Base-by-base conservation (phyloP, 2,329 filamentous ascomycete genomes). In the Fusarium pseudograminearum region DNA sequence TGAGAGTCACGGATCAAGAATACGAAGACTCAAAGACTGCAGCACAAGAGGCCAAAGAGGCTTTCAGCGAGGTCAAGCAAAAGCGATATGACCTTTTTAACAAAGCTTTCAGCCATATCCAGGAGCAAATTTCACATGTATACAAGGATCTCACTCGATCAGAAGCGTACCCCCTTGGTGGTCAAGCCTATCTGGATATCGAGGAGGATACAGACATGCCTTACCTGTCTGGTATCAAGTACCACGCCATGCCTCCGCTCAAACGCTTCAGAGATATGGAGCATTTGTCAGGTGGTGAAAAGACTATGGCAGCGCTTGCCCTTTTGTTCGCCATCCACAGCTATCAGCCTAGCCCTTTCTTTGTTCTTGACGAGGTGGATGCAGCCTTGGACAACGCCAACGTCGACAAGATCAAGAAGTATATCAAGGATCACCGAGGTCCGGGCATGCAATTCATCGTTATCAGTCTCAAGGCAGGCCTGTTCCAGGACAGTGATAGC, bases 241-340 rank as follows among this genome's bases (percentile, higher is more conserved):
- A 99, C 81, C 94, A 98, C 78, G 97, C 96, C 67, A 99, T 98
- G 94, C 96, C 96, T 22, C 96, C 96, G 2, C 89, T 98, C 67
- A 99, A 99, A 83, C 93, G 96, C 46, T 99, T 99, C 87, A 89
- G 96, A 74, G 97, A 99, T 79, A 99, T 99, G 96, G 96, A 99
- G 80, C 96, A 98, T 78, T 84, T 99, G 12, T 97, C 93, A 2
- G 96, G 96, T 75, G 96, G 96, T 58, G 96, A 99, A 82, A 99
- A 99, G 85, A 99, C 96, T 0, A 99, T 99, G 91, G 96, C 96
- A 3, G 96, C 96, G 16, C 85, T 99, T 40, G 96, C 96, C n/a
- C 86, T 99, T 41, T 87, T 99, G 7, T 99, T 99, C 78, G 96
- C 96, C 24, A 94, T 99, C 59, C 96, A 99, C 83, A 94, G 91